A percentile compares a stretch with the other conserved stretches of the same genome.
phyloP scores from a whole-genome alignment of 345 rosid species.

The Pistacia atlantica region DNA sequence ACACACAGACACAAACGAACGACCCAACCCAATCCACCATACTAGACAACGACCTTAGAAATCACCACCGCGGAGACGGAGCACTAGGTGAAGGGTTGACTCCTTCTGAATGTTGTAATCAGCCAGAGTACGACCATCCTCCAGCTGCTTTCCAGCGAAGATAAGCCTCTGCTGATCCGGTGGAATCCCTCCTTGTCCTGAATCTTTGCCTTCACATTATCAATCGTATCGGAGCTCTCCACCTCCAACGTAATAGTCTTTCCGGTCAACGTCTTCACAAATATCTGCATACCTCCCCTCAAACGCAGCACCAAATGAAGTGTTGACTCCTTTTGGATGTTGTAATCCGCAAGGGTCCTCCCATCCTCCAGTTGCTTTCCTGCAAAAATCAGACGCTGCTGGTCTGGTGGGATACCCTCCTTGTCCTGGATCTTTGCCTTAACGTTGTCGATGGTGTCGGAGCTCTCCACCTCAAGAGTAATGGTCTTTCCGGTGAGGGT shows the following conservation, averaged over 20 bases:
- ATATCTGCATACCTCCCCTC: constrained; percentile 13
- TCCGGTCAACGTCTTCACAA: constrained; percentile 7
- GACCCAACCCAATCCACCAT: not conserved
- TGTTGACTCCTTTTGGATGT: constrained; percentile 22
- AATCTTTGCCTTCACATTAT: constrained; percentile 8
- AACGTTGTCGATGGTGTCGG: constrained; percentile 21
- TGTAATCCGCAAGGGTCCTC: constrained; percentile 14
- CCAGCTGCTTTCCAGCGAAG: constrained; percentile 12
- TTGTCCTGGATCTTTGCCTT: constrained; percentile 25
- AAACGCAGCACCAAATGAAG: constrained; percentile 12
- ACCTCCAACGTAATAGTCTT: constrained; percentile 6
- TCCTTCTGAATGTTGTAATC: constrained; percentile 15
- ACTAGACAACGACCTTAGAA: not conserved
- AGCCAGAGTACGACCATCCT: constrained; percentile 11
- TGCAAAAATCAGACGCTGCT: constrained; percentile 21
- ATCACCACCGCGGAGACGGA: constrained; percentile 15
- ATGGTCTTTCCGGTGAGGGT: constrained; percentile 19
- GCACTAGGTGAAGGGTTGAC: constrained; percentile 17
- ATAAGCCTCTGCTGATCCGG: constrained; percentile 17
- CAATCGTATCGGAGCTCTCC: constrained; percentile 7
- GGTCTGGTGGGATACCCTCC: constrained; percentile 22
- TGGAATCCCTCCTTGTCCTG: constrained; percentile 14
- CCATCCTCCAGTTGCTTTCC: constrained; percentile 23
- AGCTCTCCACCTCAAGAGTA: constrained; percentile 20
- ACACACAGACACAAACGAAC: not conserved